Percentiles rank a stretch among this genome's conserved stretches.
These are phyloP conservation scores for Agaricus sinodeliciosus DNA, from an alignment of 768 basidiomycete genomes.

Conservation along the genomic window DNA sequence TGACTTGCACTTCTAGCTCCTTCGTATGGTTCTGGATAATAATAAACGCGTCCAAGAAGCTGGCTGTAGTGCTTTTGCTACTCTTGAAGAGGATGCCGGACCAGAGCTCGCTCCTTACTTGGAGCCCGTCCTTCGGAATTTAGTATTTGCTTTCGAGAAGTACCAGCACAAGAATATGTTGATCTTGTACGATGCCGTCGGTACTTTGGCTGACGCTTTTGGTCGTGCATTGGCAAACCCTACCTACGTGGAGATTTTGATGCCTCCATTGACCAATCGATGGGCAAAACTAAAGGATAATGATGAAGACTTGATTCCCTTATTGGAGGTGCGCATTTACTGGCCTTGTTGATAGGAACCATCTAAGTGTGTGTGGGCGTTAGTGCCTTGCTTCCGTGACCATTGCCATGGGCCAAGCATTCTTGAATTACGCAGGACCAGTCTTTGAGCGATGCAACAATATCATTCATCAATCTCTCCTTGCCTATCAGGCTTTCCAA, in stretches of 20 bases:
- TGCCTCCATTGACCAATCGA: slow-evolving; percentile 87
- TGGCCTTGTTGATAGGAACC: background rate
- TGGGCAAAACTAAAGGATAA: slow-evolving; percentile 91
- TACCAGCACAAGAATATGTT: slow-evolving; percentile 99
- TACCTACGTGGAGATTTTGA: slow-evolving; percentile 86
- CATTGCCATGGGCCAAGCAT: slow-evolving; percentile 88
- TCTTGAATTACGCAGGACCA: slow-evolving; percentile 82
- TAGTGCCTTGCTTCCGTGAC: slow-evolving; percentile 97
- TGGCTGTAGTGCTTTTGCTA: slow-evolving; percentile 97
- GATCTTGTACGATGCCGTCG: slow-evolving; percentile 98
- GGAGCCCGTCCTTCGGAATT: slow-evolving; percentile 89
- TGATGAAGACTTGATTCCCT: slow-evolving; percentile 88
- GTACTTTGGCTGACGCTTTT: slow-evolving; percentile 95
- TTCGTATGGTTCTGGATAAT: slow-evolving; percentile 95
- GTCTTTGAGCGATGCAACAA: slow-evolving; percentile 89
- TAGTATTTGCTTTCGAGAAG: slow-evolving; percentile 94
- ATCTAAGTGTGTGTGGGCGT: slow-evolving; percentile 3
- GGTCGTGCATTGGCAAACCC: slow-evolving; percentile 82
- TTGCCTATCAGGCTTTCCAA: slow-evolving; percentile 83
- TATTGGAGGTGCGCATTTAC: slow-evolving; percentile 71
- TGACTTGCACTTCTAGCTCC: slow-evolving; percentile 49
- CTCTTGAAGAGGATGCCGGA: slow-evolving; percentile 96
- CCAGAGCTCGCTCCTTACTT: slow-evolving; percentile 85
- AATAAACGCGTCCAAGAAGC: slow-evolving; percentile 99
- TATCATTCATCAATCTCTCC: slow-evolving; percentile 76